Evolutionary conservation across 2,329 filamentous ascomycete genomes (phyloP), one percentile per base, ranked within the genome.

Genomic region (Sclerotinia subarctica): DNA sequence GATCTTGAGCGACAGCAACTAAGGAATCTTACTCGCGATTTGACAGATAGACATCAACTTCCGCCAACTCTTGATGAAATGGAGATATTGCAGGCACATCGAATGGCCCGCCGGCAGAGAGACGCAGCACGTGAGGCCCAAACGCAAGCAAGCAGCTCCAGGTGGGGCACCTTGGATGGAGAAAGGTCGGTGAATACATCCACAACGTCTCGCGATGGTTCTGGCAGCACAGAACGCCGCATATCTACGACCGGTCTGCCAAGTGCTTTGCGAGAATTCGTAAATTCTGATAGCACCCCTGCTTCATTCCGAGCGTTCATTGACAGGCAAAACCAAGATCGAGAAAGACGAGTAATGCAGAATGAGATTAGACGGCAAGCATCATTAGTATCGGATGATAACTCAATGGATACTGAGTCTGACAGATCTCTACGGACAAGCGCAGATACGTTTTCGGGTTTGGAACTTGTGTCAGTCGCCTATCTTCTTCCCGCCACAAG

Each of bases 11-110:
- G 71, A 60, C 73, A 75, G 68, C 73, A 76, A 64, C 72, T 74
- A 49, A 70, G 73, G 59, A 71, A 71, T 26, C 53, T 76, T 24
- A 72, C 71, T 29, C 66, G 72, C 51, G 70, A 74, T 42, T 69
- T 74, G 60, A 59, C 82, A 15, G 80, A 84, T 57, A 77, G 80
- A 44, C 76, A 85, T 38, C 85, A 86, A 44, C 78, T 80, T 44
- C 84, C 85, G 0, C 79, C 86, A 42, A 84, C 82, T 2, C 70
- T 82, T 1, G 84, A 86, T 62, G 86, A 89, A 71, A 84, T 83
- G 2, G 76, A 83, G 56, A 84, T 88, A 1, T 77, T 88, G 3
- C 85, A 88, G 69, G 85, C 85, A 3, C 80, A 87, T 38, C 82
- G 86, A 69, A 80, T 81, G 42, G 82, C 85, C 64, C 82, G 86